Base-by-base conservation (phyloP, 148 eudicot species). In the Agrostemma githago region DNA sequence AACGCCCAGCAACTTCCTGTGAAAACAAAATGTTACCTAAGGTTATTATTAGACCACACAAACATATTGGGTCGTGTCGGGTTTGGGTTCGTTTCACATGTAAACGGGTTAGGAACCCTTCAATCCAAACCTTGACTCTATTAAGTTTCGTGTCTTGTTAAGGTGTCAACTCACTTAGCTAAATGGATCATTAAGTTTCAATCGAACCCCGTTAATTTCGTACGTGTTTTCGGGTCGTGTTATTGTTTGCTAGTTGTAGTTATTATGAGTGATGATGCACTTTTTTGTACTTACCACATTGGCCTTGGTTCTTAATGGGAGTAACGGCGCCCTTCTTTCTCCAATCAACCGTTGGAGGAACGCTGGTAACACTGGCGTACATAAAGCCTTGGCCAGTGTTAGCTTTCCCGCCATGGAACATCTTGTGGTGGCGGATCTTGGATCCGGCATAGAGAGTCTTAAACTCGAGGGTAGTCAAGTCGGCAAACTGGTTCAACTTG, bases 1-100 rank as follows among this genome's bases (percentile, higher is more conserved):
- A 93, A 93, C 43, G 98, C 96, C 98, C 98, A 93, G 66, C 98
- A 93, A 79, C 98, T 93, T 19, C 98, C 98, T 93, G 80, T 51
- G 3, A 15, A 51, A 11, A 51, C 10, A 51, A 51, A 51, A 51
- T 14, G 8, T 51, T 51, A 48, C 14, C 54, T 8, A 10, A 1
- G 14, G 54, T 48, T 48, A 48, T 48, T 48, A 4, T 48, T 8
- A 11, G 54, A 5, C 51, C 34, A 0, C 34, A 26, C 34, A 26
- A 26, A 26, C 34, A 26, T 0, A 26, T 26, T 26, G 34, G 34
- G 34, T 26, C 34, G 34, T 26, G 34, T 26, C 34, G 34, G 34
- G 34, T 26, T 26, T 26, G 34, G 1, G 34, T 26, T 26, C 34
- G 34, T 1, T 26, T 26, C 34, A 26, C 34, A 26, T 26, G 34